Base-by-base conservation (phyloP, 306 rosid species). In the Argentina anserina region DNA sequence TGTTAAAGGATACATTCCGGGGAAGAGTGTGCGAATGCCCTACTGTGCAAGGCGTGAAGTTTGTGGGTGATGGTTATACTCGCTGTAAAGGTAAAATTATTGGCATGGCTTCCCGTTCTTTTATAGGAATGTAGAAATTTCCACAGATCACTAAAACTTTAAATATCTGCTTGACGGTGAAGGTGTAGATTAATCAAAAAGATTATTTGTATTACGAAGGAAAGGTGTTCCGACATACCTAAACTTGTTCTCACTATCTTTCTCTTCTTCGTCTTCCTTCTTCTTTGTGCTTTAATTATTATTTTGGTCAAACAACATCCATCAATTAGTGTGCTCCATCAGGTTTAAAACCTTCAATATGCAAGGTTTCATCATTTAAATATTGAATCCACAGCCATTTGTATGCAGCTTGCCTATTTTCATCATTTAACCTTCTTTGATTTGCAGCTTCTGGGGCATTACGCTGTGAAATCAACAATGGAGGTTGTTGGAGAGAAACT, bases 11-110 rank as follows among this genome's bases (percentile, higher is more conserved):
- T 73, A 94, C 97, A 31, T 94, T 91, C 76, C 89, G 97, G 4
- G 99, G 99, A 80, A 87, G 99, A 89, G 93, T 89, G 46, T 94
- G 99, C 45, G 95, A 89, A 83, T 94, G 99, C 84, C 99, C 96
- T 67, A 69, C 82, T 77, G 99, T 91, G 68, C 86, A 86, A 77
- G 89, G 89, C 33, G 90, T 91, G 9, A 91, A 86, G 79, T 91
- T 91, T 82, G 52, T 78, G 53, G 99, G 99, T 47, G 95, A 91
- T 76, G 99, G 96, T 70, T 94, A 91, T 73, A 89, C 93, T 41
- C 95, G 75, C 80, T 94, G 99, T 78, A 83, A 91, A 89, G 97
- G 99, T 91, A 89, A 89, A 76, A 25, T 75, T 69, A 29, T 75
- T 74, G 46, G 71, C 61, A 58, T 9, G 25, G n/a, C 23, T 15